Evolutionary conservation across 169 alveolate species (phyloP).

Genomic region (Eimeria maxima): DNA sequence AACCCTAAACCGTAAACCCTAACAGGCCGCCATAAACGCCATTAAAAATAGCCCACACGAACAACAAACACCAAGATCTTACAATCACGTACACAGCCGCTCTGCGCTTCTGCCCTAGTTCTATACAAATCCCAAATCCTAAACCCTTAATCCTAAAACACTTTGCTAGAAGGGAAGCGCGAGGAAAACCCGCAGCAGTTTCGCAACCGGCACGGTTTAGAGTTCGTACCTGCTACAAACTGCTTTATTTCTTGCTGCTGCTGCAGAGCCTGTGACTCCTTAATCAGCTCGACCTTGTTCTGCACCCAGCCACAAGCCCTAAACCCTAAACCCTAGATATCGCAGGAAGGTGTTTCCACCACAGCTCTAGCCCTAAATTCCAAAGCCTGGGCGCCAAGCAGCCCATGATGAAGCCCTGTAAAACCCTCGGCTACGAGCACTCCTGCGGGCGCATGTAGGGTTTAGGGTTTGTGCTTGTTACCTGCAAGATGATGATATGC

Average conservation of each 20-base stretch:
- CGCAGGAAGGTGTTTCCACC: background rate
- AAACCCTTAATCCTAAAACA: background rate
- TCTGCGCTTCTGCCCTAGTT: no score
- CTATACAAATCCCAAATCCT: background rate
- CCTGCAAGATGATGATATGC: conserved; percentile 97
- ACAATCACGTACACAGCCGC: no score
- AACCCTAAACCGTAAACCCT: background rate
- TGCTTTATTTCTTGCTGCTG: conserved; percentile 97
- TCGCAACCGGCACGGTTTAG: conserved; percentile 91
- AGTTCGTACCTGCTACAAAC: conserved; percentile 95
- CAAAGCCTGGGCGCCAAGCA: background rate
- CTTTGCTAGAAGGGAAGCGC: background rate
- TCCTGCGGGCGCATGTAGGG: background rate
- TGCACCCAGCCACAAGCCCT: conserved; percentile 84
- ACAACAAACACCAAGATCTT: no score
- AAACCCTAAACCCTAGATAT: background rate
- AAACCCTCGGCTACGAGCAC: background rate
- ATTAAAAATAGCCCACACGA: background rate
- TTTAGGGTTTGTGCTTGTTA: background rate
- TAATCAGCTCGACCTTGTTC: conserved; percentile 99
- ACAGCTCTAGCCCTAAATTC: background rate
- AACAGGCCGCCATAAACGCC: background rate
- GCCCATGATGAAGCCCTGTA: background rate
- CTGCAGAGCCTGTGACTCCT: conserved; percentile 96
- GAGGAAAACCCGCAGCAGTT: conserved; percentile 95